Base-by-base conservation (phyloP, 208 protist genomes). In the Leishmania amazonensis region DNA sequence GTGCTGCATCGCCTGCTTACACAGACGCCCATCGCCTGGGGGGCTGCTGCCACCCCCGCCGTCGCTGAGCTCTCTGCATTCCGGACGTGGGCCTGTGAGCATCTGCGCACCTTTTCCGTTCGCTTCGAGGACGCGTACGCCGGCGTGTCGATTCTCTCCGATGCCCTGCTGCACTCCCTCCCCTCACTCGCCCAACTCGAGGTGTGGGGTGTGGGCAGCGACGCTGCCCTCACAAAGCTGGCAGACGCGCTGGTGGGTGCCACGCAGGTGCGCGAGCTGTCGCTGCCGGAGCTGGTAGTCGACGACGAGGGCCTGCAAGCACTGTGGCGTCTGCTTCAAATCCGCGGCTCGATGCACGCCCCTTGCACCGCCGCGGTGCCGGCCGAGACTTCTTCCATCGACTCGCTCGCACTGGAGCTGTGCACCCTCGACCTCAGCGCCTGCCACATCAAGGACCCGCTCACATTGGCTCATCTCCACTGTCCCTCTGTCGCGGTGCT, bases 401-500 rank as follows among this genome's bases (percentile, higher is more conserved):
- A 57, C 70, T 53, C 45, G 21, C 45, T 75, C 45, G 70, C 70
- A 38, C 70, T 78, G 31, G 53, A 65, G 35, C 13, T 78, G 49
- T 42, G 53, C 74, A 78, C 74, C 8, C 74, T 78, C 15, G 74
- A 78, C 57, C 74, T 78, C 74, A 78, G 74, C 31, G 49, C 74
- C 7, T 78, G 74, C 35, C 40, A 62, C 17, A 15, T 78, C 9
- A 31, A 78, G n/a, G 74, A 78, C 53, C 38, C 38, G 3, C 21
- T 65, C 74, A 78, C 74, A 6, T 17, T 78, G 47, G 21, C 74
- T 8, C 74, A 65, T n/a, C 35, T 78, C 74, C 42, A 78, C 74
- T 78, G 74, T 42, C 74, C 74, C 53, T 62, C 74, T 40, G 74
- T 40, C 31, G 74, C 65, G 19, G 74, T 65, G 57, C 53, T 78